Base-by-base conservation (phyloP, 495 filamentous ascomycete genomes). In the Echria macrotheca region DNA sequence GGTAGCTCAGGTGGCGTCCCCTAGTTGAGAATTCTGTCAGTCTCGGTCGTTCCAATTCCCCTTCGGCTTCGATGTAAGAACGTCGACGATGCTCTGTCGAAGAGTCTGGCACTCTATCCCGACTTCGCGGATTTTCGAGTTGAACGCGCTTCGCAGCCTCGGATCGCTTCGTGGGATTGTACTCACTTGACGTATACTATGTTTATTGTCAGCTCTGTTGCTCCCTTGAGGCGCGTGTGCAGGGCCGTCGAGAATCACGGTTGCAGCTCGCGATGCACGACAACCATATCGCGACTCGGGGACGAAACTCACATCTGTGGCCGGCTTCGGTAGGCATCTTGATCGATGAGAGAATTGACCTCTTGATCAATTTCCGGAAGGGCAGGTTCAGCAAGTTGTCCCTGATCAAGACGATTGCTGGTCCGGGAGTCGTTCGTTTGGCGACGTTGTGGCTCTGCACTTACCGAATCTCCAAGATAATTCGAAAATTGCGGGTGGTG, bases 141-240 rank as follows among this genome's bases (percentile, higher is more conserved):
- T n/a, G n/a, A n/a, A n/a, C n/a, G n/a, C n/a, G n/a, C n/a, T n/a
- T n/a, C 47, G 37, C 31, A 29, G 18, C n/a, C 31, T 29, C 36
- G 19, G 1, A 24, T 54, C 49, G 32, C 6, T 50, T 21, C 49
- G 37, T 39, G 54, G 64, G 48, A 57, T 62, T 50, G 40, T 21
- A 85, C 86, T 87, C 76, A 91, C 89, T 94, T 93, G 69, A 94
- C 89, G 68, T 93, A 95, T 74, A 95, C 86, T 93, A 73, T 14
- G n/a, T n/a, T n/a, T n/a, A n/a, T n/a, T n/a, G n/a, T n/a, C n/a
- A n/a, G n/a, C n/a, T n/a, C n/a, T n/a, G n/a, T n/a, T n/a, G n/a
- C n/a, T n/a, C n/a, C n/a, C n/a, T n/a, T n/a, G n/a, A n/a, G n/a
- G n/a, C n/a, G n/a, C n/a, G n/a, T n/a, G n/a, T n/a, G n/a, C n/a